These are phyloP conservation scores for Mucor piriformis DNA, from an alignment of 371 early-diverging fungal genomes.

Conservation along the genomic window DNA sequence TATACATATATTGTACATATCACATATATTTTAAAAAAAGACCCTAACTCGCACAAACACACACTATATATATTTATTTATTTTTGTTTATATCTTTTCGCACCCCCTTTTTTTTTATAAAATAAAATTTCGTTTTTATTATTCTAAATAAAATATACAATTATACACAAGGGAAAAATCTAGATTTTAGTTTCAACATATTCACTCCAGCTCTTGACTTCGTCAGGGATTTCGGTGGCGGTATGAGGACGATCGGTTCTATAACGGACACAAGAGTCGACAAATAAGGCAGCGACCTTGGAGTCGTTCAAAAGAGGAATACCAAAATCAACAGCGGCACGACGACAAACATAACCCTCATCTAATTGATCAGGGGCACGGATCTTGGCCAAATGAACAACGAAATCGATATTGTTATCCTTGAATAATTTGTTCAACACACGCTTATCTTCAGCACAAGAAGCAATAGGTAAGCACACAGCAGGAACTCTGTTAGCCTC, in stretches of 20 bases:
- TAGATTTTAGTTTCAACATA: constrained; percentile 58
- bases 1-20: not conserved
- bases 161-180: not conserved
- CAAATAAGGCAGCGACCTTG: constrained; percentile 78
- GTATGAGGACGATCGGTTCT: constrained; percentile 29
- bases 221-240: constrained; percentile 46
- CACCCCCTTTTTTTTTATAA: not conserved
- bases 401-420: constrained; percentile 69
- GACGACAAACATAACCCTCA: constrained; percentile 78
- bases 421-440: constrained; percentile 59
- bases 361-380: constrained; percentile 67
- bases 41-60: not conserved
- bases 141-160: not conserved
- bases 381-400: constrained; percentile 75
- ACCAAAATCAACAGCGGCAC: constrained; percentile 88
- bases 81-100: not conserved
- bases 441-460: constrained; percentile 49
- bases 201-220: constrained; percentile 69
- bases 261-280: constrained; percentile 71
- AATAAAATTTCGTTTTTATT: not conserved
- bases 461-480: constrained; percentile 53
- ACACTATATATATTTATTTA: not conserved
- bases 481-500: constrained; percentile 42
- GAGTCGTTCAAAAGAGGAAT: constrained; percentile 87
- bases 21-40: not conserved